Conservation (phyloP, 345 rosid genomes). For the Populus deltoides region DNA sequence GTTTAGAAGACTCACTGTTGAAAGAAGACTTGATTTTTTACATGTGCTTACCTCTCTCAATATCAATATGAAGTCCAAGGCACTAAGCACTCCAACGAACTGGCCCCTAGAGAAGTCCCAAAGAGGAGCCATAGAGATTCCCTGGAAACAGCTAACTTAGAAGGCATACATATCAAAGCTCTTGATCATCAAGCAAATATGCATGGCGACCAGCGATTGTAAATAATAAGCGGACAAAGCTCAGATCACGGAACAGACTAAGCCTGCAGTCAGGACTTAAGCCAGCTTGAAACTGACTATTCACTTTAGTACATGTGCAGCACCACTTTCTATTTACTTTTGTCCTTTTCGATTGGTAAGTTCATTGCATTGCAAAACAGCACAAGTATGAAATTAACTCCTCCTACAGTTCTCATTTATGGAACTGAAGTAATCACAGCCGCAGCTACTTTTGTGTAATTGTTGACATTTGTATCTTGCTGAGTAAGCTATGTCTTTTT, state of each 20-base stretch:
- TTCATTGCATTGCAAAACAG: not conserved
- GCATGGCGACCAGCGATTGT: constrained; percentile 7
- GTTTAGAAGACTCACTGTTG: constrained; percentile 4
- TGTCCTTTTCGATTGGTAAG: not conserved
- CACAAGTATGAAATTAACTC: not conserved
- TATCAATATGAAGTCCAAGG: constrained; percentile 32
- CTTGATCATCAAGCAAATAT: constrained; percentile 20
- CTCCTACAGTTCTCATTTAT: not conserved
- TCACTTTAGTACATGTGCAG: not conserved
- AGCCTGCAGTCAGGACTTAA: not conserved
- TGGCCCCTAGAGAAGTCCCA: constrained; percentile 30
- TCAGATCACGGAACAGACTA: not conserved
- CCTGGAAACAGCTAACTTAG: constrained; percentile 35
- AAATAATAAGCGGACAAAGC: constrained; percentile 1
- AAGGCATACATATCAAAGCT: constrained; percentile 25
- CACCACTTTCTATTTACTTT: not conserved
- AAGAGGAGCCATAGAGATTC: constrained; percentile 35
- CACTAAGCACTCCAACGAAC: constrained; percentile 36
- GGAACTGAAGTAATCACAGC: not conserved
- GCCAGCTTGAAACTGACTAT: not conserved
- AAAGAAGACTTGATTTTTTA: not conserved
- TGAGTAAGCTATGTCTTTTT: not conserved
- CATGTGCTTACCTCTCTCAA: constrained; percentile 29
- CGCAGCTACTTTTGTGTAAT: not conserved
- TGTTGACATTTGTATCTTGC: not conserved